Base-by-base conservation (phyloP, 2,329 filamentous ascomycete genomes). In the Hymenoscyphus fraxineus region DNA sequence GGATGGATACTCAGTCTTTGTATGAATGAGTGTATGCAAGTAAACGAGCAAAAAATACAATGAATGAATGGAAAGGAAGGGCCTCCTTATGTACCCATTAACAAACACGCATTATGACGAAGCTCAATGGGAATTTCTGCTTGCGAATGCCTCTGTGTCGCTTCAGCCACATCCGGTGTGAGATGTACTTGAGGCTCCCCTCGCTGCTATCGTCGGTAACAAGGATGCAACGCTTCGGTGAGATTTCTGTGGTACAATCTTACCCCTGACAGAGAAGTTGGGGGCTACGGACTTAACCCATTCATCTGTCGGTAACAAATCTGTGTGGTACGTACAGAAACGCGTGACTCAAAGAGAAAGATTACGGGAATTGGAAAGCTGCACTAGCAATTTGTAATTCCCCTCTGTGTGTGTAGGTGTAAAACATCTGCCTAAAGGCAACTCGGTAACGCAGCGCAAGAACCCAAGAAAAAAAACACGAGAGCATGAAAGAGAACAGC, bases 11-110 rank as follows among this genome's bases (percentile, higher is more conserved):
- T 44, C 40, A 22, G 19, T 19, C 58, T 59, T 59, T 59, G 38
- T 44, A 40, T 59, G 58, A 59, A 59, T 22, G 35, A 59, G 19
- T 44, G 35, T 59, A 59, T 59, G 58, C 22, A 41, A 40, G 55
- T 51, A 22, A 19, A 19, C n/a, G 12, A 51, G n/a, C 44, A 27
- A 51, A n/a, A 47, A 51, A 22, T 22, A 51, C 44, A 27, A 51
- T 27, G 19, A 10, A 51, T 51, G 19, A 51, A 51, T 22, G 44
- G 44, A 22, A 22, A 51, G 44, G 10, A 51, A 51, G 44, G n/a
- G 9, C 6, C 44, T 4, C 6, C 9, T 51, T 51, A 51, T 51
- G 44, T 51, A 51, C 22, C 44, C 19, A 51, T 22, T 12, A 19
- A 51, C 35, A 22, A 51, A 7, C 16, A 27, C n/a, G 9, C 44